Evolutionary conservation across 2,329 filamentous ascomycete genomes (phyloP).

Genomic region (Colletotrichum sansevieriae): DNA sequence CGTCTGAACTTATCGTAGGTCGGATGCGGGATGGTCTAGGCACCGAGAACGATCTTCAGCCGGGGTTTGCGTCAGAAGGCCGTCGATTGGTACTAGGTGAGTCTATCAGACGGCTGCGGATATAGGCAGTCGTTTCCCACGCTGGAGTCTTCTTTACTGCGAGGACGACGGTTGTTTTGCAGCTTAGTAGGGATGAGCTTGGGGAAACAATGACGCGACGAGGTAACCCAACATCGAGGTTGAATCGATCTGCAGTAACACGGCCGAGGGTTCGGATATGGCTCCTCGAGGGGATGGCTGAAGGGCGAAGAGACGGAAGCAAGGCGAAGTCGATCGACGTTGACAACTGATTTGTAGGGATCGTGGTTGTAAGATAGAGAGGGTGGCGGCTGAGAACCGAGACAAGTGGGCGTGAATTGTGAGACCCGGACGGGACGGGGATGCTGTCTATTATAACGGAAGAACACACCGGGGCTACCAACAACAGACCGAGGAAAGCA

Average conservation of each 20-base stretch:
- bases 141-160: slow-evolving; percentile 1
- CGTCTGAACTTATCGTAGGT: slow-evolving; percentile 31
- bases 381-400: slow-evolving; percentile 35
- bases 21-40: slow-evolving; percentile 22
- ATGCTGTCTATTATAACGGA: slow-evolving; percentile 32
- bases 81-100: slow-evolving; percentile 28
- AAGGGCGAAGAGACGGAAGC: slow-evolving; percentile 11
- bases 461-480: background rate
- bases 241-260: background rate
- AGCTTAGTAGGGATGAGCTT: slow-evolving; percentile 24
- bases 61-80: slow-evolving; percentile 37
- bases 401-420: slow-evolving; percentile 23
- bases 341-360: slow-evolving; percentile 5
- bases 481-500: slow-evolving; percentile 31
- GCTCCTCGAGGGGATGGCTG: slow-evolving; percentile 17
- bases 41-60: slow-evolving; percentile 36
- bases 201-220: slow-evolving; percentile 19
- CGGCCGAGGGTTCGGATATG: background rate
- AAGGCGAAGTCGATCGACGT: slow-evolving; percentile 10
- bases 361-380: slow-evolving; percentile 17
- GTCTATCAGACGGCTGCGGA: slow-evolving; percentile 20
- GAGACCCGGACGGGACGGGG: slow-evolving; percentile 25
- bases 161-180: slow-evolving; percentile 19
- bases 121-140: slow-evolving; percentile 16
- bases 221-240: slow-evolving; percentile 3